Percentiles rank a stretch among this genome's conserved stretches.
phyloP scores from a whole-genome alignment of 306 rosid genomes.

The Cucurbita ficifolia region DNA sequence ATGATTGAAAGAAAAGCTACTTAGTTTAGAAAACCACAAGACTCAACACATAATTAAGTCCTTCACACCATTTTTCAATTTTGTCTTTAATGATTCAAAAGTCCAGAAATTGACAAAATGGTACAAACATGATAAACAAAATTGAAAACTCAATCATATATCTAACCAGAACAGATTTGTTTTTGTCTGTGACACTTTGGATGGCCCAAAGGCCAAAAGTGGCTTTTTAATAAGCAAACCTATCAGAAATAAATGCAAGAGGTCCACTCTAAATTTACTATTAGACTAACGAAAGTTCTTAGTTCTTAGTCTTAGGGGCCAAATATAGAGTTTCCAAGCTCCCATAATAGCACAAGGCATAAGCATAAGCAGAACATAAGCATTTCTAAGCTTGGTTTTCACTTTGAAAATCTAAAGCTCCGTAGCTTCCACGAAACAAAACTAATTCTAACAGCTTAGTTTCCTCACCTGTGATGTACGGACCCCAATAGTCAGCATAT shows the following conservation, averaged over 20 bases:
- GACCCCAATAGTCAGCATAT: not conserved
- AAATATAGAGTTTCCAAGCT: not conserved
- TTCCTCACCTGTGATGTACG: not conserved
- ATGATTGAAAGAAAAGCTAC: not conserved
- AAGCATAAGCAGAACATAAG: not conserved
- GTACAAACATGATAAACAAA: not conserved
- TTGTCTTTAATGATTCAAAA: not conserved
- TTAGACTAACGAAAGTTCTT: not conserved
- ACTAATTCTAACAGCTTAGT: not conserved
- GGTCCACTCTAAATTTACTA: not conserved
- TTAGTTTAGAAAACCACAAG: not conserved
- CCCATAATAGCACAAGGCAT: not conserved
- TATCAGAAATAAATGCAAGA: not conserved
- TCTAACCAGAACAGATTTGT: not conserved
- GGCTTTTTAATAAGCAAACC: not conserved
- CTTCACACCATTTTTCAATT: not conserved
- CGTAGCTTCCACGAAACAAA: slow-evolving; percentile 2
- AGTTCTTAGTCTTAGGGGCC: not conserved
- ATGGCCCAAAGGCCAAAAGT: not conserved
- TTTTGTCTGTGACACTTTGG: not conserved
- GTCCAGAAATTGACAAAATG: not conserved
- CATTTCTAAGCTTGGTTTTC: not conserved
- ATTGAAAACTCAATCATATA: not conserved
- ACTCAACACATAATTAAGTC: not conserved
- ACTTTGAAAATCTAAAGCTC: not conserved